Evolutionary conservation across 164 flowering plant species (phyloP).

Genomic region (Cinnamomum micranthum): DNA sequence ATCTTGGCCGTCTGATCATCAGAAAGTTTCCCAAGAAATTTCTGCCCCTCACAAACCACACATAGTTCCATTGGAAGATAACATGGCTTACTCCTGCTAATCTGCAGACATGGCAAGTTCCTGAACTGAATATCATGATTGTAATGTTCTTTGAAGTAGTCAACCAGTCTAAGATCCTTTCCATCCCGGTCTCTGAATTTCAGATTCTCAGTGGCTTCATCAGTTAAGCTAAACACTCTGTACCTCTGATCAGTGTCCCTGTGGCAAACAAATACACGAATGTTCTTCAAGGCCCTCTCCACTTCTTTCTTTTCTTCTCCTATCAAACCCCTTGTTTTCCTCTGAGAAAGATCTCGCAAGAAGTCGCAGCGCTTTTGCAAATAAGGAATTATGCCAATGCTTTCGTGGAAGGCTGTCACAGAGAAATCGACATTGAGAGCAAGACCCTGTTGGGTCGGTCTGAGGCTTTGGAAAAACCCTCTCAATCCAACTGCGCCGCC

Average conservation of each 20-base stretch:
- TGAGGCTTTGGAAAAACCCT: slow-evolving; percentile 91
- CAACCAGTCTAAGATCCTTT: slow-evolving; percentile 48
- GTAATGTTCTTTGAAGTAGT: slow-evolving; percentile 84
- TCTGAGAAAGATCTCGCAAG: slow-evolving; percentile 58
- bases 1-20: slow-evolving; percentile 87
- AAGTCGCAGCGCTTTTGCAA: slow-evolving; percentile 76
- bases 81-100: slow-evolving; percentile 86
- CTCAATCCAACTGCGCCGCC: slow-evolving; percentile 87
- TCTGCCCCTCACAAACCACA: slow-evolving; percentile 91
- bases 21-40: slow-evolving; percentile 83
- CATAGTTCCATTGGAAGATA: slow-evolving; percentile 99
- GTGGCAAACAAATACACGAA: slow-evolving; percentile 86
- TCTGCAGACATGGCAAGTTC: slow-evolving; percentile 92
- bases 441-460: slow-evolving; percentile 93
- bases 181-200: slow-evolving; percentile 81
- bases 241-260: slow-evolving; percentile 84
- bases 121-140: slow-evolving; percentile 74
- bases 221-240: slow-evolving; percentile 64
- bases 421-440: slow-evolving; percentile 89
- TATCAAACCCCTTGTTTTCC: slow-evolving; percentile 49
- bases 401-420: slow-evolving; percentile 91
- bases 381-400: slow-evolving; percentile 79
- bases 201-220: slow-evolving; percentile 66
- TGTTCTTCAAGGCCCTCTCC: slow-evolving; percentile 71
- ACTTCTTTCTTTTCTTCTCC: slow-evolving; percentile 77